These are phyloP conservation scores for Nannochloropsis gaditana DNA, from an alignment of 108 stramenopile species.

Conservation along the genomic window DNA sequence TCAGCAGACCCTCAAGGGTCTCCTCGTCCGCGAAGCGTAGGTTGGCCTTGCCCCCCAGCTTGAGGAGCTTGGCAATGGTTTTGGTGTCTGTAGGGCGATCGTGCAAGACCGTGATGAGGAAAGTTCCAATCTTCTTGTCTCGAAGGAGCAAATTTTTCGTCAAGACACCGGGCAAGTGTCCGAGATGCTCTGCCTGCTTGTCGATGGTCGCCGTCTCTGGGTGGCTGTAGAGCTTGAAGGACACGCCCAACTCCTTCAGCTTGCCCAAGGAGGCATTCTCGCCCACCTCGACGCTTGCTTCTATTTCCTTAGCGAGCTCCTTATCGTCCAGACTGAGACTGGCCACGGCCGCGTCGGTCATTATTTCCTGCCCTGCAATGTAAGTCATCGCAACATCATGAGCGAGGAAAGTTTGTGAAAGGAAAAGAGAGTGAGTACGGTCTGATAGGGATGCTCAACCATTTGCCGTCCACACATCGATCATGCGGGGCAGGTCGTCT, in stretches of 20 bases:
- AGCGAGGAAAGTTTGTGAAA: too few relatives aligned
- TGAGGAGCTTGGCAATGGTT: constrained; percentile 65
- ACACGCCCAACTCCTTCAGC: constrained; percentile 37
- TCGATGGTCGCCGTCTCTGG: constrained; percentile 40
- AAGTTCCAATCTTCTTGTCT: constrained; percentile 39
- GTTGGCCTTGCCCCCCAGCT: constrained; percentile 79
- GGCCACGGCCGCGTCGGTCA: constrained; percentile 2
- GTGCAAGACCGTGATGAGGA: constrained; percentile 36
- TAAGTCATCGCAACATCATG: too few relatives aligned
- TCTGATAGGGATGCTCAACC: too few relatives aligned
- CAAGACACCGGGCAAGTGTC: constrained; percentile 35
- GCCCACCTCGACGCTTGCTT: neutral
- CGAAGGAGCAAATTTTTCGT: constrained; percentile 55
- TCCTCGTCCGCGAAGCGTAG: constrained; percentile 74
- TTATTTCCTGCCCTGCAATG: neutral
- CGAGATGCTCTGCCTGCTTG: constrained; percentile 43
- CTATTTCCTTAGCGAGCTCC: neutral
- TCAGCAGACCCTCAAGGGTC: constrained; percentile 60
- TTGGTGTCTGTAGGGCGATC: constrained; percentile 63
- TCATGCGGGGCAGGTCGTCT: too few relatives aligned
- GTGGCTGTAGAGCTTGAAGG: constrained; percentile 30
- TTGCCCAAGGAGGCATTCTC: constrained; percentile 34
- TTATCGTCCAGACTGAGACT: constrained; percentile 1
- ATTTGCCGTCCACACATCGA: too few relatives aligned
- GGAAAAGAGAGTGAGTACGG: too few relatives aligned